Evolutionary conservation across 345 rosid species (phyloP).

Genomic region (Brassica cretica): DNA sequence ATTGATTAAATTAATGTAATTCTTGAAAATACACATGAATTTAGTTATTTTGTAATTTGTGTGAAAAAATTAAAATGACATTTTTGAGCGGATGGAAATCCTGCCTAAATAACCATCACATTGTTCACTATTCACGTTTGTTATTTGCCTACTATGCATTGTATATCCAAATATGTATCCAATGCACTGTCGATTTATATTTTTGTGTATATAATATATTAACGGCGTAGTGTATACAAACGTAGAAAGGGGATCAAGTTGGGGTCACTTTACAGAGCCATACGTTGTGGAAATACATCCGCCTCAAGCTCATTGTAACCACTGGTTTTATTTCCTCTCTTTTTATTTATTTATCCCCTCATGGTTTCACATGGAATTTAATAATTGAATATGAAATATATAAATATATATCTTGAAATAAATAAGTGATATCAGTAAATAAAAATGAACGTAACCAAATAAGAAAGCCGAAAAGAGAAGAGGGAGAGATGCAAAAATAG

Average conservation of each 20-base stretch:
- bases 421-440: background rate
- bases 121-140: background rate
- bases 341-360: constrained; percentile 12
- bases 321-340: constrained; percentile 23
- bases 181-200: background rate
- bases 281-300: constrained; percentile 42
- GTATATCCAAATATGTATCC: background rate
- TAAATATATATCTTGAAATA: background rate
- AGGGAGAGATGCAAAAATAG: constrained; percentile 26
- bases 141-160: background rate
- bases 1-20: too few relatives aligned
- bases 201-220: background rate
- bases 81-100: too few relatives aligned
- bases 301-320: constrained; percentile 44
- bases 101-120: background rate
- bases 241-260: constrained; percentile 39
- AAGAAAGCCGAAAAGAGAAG: background rate
- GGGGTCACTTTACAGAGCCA: constrained; percentile 42
- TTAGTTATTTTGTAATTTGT: too few relatives aligned
- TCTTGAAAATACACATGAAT: too few relatives aligned
- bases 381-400: constrained; percentile 1
- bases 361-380: background rate
- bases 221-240: constrained; percentile 16
- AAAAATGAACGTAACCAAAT: constrained; percentile 19
- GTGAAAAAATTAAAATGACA: too few relatives aligned